Base-by-base conservation (phyloP, 2,329 filamentous ascomycete species). In the Colletotrichum sp. region DNA sequence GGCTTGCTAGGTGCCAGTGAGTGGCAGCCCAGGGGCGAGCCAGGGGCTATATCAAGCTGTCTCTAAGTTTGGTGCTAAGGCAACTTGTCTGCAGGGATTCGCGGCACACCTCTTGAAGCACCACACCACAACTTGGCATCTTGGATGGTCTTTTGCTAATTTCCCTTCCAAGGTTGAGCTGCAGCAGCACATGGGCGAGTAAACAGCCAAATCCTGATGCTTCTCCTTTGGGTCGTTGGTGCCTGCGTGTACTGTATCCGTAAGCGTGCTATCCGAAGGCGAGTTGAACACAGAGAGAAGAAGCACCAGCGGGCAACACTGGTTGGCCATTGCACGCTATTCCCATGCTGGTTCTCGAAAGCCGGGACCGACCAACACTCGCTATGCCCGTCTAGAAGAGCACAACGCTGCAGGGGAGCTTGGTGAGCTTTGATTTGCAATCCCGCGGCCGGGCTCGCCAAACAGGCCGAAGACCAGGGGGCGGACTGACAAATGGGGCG, bases 111-210 rank as follows among this genome's bases (percentile, higher is more conserved):
- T 73, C 72, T 61, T 73, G 70, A 69, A 73, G 70, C 70, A 76
- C 70, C 64, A 32, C 70, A 76, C 70, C 34, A 69, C 64, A 27
- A 36, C 70, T 69, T 76, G 70, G 73, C 73, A 75, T 65, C 73
- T 73, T 76, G 73, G 70, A 73, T 69, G 64, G 73, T 65, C 70
- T 76, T 72, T 73, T 69, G 73, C 36, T 76, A 76, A 76, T 76
- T 76, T 73, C 73, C 73, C 70, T 73, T 76, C 70, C 73, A 73
- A 76, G 73, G 73, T 76, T 61, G 64, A 65, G 70, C 72, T 73
- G 73, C 73, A 76, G 73, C 73, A 73, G 59, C 70, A 73, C 59
- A 74, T 64, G 62, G 68, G 59, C 68, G 61, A 66, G n/a, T 73
- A 64, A 69, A 65, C 57, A 69, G 6, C 69, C 57, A 64, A 69